Conservation (phyloP, 306 rosid genomes). For the Quillaja saponaria region DNA sequence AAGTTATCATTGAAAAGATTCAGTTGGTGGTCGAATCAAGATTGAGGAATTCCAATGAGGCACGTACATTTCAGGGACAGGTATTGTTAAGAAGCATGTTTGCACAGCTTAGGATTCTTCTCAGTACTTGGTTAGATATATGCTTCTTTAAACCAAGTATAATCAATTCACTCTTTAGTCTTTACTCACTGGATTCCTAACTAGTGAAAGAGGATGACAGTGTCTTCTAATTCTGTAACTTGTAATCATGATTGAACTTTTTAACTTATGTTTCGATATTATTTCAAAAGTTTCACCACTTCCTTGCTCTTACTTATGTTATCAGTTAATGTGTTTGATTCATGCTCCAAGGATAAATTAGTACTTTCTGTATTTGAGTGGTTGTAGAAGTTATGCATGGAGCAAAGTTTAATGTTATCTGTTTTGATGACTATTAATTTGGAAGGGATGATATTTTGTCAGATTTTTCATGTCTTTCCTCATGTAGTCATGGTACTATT, state of each 20-base stretch:
- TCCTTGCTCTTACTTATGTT: not conserved
- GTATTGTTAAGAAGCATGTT: slow-evolving; percentile 36
- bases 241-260: no score
- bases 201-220: slow-evolving; percentile 12
- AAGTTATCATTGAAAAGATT: slow-evolving; percentile 84
- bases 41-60: slow-evolving; percentile 78
- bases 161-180: not conserved
- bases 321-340: not conserved
- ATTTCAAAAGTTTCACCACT: not conserved
- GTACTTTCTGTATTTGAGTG: not conserved
- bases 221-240: no score
- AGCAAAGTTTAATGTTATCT: not conserved
- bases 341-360: not conserved
- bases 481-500: no score
- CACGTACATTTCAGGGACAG: slow-evolving; percentile 76
- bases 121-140: slow-evolving; percentile 20
- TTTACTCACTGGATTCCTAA: not conserved
- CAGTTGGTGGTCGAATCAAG: slow-evolving; percentile 77
- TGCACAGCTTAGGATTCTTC: slow-evolving; percentile 10
- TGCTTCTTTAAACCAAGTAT: slow-evolving; percentile 22
- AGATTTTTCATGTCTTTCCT: no score
- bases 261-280: no score
- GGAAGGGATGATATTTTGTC: not conserved
- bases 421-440: not conserved
- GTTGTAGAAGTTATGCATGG: not conserved